These are phyloP conservation scores for Phytophthora cryptogea DNA, from an alignment of 352 stramenopile genomes.

Conservation along the genomic window DNA sequence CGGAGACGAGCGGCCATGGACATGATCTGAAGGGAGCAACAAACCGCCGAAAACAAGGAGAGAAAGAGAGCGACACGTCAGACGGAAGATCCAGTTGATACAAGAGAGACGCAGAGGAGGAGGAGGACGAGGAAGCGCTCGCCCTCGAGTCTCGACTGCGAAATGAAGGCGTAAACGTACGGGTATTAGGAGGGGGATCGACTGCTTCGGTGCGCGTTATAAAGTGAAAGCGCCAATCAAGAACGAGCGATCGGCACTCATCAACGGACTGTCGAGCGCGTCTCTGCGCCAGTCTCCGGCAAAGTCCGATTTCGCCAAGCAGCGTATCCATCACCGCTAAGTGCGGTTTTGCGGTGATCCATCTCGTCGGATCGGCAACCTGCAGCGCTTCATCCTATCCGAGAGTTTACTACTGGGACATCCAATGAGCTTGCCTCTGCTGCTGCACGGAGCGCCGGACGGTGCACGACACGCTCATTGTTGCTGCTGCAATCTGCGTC, in stretches of 20 bases:
- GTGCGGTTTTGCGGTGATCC: constrained; percentile 12
- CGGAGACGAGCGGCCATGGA: constrained; percentile 49
- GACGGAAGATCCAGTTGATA: constrained; percentile 8
- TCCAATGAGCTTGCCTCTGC: too few species aligned
- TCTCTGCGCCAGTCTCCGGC: constrained; percentile 16
- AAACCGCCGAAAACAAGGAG: constrained; percentile 8
- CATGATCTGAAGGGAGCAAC: constrained; percentile 20
- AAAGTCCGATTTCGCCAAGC: constrained; percentile 12
- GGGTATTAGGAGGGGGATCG: not conserved
- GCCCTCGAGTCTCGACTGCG: too few species aligned
- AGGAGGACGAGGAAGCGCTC: not conserved
- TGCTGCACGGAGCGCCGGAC: too few species aligned
- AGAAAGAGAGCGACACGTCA: constrained; percentile 13
- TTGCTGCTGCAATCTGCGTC: too few species aligned
- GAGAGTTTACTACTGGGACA: constrained; percentile 7
- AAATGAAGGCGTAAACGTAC: too few species aligned
- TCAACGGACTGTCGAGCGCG: constrained; percentile 8
- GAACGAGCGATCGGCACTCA: constrained; percentile 17
- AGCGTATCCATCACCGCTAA: constrained; percentile 19
- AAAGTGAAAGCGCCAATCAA: constrained; percentile 13
- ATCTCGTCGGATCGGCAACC: not conserved
- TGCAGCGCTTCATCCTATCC: constrained; percentile 7
- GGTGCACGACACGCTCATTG: too few species aligned
- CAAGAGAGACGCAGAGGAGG: not conserved
- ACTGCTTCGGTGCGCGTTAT: constrained; percentile 13